Evolutionary conservation across 176 grass and related monocot species (phyloP).

Genomic region (Zizania latifolia): DNA sequence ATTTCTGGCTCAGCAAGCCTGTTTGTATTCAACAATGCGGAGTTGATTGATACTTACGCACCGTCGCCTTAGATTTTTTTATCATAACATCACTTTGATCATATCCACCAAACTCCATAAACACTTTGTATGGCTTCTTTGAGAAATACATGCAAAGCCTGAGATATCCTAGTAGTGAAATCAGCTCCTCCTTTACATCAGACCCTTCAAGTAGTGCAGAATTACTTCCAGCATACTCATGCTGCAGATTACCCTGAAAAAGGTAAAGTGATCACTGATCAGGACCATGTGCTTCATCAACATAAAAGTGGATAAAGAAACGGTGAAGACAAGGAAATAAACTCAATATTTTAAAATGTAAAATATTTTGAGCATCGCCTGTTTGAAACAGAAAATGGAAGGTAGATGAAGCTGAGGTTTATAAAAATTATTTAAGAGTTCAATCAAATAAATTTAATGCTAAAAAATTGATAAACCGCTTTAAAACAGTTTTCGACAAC

Average conservation of each 20-base stretch:
- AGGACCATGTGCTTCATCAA: neutral
- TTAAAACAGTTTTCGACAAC: no score
- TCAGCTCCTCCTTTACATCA: conserved; percentile 41
- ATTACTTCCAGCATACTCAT: conserved; percentile 70
- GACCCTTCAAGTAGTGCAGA: conserved; percentile 53
- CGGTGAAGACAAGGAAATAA: neutral
- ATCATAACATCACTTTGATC: conserved; percentile 58
- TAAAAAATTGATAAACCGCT: no score
- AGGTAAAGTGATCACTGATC: conserved; percentile 6
- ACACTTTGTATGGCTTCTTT: conserved; percentile 70
- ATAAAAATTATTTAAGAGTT: no score
- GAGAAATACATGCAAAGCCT: conserved; percentile 91
- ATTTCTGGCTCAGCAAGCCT: neutral
- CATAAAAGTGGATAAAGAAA: neutral
- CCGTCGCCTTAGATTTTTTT: conserved; percentile 84
- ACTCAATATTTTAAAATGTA: neutral
- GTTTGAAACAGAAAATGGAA: no score
- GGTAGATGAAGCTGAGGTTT: no score
- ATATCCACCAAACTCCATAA: conserved; percentile 67
- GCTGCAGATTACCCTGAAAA: conserved; percentile 81
- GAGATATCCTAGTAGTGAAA: conserved; percentile 54
- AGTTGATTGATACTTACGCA: conserved; percentile 79
- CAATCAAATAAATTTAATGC: no score
- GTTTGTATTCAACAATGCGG: conserved; percentile 14
- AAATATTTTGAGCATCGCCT: conserved; percentile 20